phyloP scores from a whole-genome alignment of 1,139 yeast species.

The Kurtzmaniella natalensis region DNA sequence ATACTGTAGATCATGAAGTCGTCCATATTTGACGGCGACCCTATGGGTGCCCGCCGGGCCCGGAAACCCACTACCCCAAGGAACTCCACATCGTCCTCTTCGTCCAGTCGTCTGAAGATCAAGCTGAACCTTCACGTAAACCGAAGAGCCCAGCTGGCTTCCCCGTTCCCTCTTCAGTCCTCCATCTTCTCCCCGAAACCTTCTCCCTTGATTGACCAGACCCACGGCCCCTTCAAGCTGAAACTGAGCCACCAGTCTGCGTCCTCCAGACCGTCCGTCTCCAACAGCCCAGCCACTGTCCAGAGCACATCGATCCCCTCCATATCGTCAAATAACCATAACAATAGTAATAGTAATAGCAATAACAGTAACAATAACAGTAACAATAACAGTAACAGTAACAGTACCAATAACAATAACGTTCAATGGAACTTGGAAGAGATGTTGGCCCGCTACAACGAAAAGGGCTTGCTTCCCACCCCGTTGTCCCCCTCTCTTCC shows the following conservation, averaged over 20 bases:
- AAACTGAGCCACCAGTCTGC: constrained; percentile 2
- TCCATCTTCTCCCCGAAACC: constrained; percentile 4
- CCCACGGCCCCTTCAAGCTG: background rate
- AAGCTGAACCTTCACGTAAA: no score
- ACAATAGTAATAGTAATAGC: background rate
- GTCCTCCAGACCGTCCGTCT: background rate
- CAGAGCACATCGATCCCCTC: constrained; percentile 4
- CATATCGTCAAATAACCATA: background rate
- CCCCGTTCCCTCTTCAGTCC: constrained; percentile 5
- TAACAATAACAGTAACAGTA: background rate
- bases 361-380: no score
- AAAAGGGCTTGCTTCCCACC: constrained; percentile 34
- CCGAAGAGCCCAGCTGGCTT: constrained; percentile 7
- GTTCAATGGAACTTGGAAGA: constrained; percentile 41
- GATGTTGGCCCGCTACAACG: constrained; percentile 31
- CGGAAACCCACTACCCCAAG: constrained; percentile 4
- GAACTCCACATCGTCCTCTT: background rate
- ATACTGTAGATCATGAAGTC: no score
- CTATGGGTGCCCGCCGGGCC: constrained; percentile 11
- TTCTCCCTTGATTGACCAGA: background rate
- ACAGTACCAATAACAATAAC: background rate
- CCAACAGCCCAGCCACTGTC: background rate
- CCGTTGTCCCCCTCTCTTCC: constrained; percentile 42
- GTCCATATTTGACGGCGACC: constrained; percentile 30
- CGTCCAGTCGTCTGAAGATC: background rate